Base-by-base conservation (phyloP, 148 eudicot species). In the Polygonum aviculare region DNA sequence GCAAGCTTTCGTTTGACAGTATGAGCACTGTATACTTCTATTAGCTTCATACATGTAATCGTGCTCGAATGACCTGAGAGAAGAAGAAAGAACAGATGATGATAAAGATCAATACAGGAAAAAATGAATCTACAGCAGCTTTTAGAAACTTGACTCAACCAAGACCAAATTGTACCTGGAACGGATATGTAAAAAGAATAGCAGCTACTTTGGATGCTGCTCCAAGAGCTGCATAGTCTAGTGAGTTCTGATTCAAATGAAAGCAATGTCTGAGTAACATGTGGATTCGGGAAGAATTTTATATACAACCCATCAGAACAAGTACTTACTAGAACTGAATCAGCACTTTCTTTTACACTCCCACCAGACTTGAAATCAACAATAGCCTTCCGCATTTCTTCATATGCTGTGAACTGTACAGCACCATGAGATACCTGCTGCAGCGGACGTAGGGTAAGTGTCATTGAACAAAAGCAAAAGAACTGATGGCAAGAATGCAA, bases 361-460 rank as follows among this genome's bases (percentile, higher is more conserved):
- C 67, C 81, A 59, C 52, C 72, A 59, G 86, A 81, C 85, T 89
- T 90, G 36, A 74, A 85, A 67, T 71, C 82, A 76, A 91, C 80
- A 69, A 84, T 77, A 75, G 77, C 77, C 84, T 88, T 96, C 22
- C 94, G 93, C 74, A 96, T 81, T 81, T 96, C 99, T 84, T 96
- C 99, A 76, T 93, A 96, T 6, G 92, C 97, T 73, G 99, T 90
- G 74, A 96, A 96, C 88, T 96, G 99, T 79, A 96, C 89, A 78
- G 99, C 98, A 78, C 98, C 99, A 81, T 96, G 99, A 75, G 99
- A 87, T 67, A 95, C 94, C 99, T 95, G 96, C 94, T 89, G 90
- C 73, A 88, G 77, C 85, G 81, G 73, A 38, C 39, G 73, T 12
- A 70, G 31, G 19, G 38, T 5, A 67, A 67, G 72, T 38, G 44